Percentiles rank a stretch among this genome's conserved stretches.
phyloP scores from a whole-genome alignment of 805 yeast species.

The Candida piceae region DNA sequence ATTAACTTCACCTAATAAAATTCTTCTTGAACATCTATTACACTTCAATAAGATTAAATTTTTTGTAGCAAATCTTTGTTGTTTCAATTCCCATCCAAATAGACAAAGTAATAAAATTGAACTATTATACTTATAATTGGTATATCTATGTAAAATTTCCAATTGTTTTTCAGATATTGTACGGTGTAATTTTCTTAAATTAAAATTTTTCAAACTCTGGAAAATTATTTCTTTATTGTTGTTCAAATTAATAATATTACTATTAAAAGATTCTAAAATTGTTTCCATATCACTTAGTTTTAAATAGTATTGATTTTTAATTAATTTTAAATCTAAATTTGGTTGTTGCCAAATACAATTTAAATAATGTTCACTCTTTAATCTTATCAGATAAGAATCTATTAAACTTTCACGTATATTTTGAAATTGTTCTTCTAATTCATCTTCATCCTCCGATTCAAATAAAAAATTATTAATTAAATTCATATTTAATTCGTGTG shows the following conservation, averaged over 20 bases:
- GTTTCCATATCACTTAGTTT: constrained; percentile 23
- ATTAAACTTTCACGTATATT: constrained; percentile 19
- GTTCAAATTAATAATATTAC: constrained; percentile 11
- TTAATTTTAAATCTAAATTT: constrained; percentile 10
- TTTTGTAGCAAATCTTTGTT: constrained; percentile 22
- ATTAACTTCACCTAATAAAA: constrained; percentile 23
- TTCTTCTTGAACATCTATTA: constrained; percentile 32
- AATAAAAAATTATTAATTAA: constrained; percentile 10
- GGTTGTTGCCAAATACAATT: constrained; percentile 23
- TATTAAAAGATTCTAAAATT: constrained; percentile 15
- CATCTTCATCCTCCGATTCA: constrained; percentile 21
- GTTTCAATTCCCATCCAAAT: constrained; percentile 34
- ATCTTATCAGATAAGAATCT: constrained; percentile 20
- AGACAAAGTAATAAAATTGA: constrained; percentile 19
- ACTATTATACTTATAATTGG: constrained; percentile 8
- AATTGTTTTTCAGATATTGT: constrained; percentile 4
- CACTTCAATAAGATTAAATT: constrained; percentile 28
- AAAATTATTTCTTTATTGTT: constrained; percentile 10
- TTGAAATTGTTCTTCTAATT: constrained; percentile 13
- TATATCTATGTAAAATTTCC: constrained; percentile 7
- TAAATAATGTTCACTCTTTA: constrained; percentile 25
- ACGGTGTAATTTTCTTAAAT: constrained; percentile 6
- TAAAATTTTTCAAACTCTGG: constrained; percentile 9
- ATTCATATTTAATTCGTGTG: constrained; percentile 6
- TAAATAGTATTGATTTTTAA: constrained; percentile 23